Percentiles rank a stretch among this genome's conserved stretches.
Evolutionary conservation across 164 flowering plant genomes (phyloP).

Genomic region (Nymphaea thermarum): DNA sequence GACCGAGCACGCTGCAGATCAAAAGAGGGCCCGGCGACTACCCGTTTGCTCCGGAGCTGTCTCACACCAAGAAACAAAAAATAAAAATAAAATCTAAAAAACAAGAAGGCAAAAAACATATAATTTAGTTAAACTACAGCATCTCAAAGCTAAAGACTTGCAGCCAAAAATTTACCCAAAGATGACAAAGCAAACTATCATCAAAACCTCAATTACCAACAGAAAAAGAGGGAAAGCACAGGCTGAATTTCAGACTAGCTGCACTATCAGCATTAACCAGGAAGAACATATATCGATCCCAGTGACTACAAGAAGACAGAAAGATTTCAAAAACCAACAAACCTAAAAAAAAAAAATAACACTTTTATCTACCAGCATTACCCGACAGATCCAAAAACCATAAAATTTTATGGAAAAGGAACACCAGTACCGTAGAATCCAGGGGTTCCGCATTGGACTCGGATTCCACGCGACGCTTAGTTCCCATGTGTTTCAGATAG

Average conservation of each 20-base stretch:
- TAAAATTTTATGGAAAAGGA: background rate
- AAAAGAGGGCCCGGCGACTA: constrained; percentile 36
- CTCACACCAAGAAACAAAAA: background rate
- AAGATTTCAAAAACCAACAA: too few species aligned
- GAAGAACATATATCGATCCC: background rate
- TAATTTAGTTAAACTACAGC: background rate
- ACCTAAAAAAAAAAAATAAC: too few species aligned
- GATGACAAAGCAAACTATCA: too few species aligned
- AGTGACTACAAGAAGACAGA: background rate
- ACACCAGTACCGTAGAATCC: constrained; percentile 28
- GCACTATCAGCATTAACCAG: too few species aligned
- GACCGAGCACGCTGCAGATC: constrained; percentile 38
- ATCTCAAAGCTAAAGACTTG: background rate
- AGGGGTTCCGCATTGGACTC: constrained; percentile 22
- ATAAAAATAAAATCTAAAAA: too few species aligned
- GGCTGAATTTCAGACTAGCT: too few species aligned
- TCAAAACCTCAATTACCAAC: too few species aligned
- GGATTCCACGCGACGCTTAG: constrained; percentile 37
- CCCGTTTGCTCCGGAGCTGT: constrained; percentile 58
- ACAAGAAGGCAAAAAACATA: too few species aligned
- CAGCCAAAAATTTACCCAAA: background rate
- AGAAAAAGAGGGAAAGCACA: too few species aligned
- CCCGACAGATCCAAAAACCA: background rate
- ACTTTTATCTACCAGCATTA: too few species aligned
- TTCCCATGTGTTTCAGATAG: constrained; percentile 11